Percentiles rank a stretch among this genome's conserved stretches.
Conservation (phyloP, 2,329 filamentous ascomycete species). For the Scedosporium aurantiacum region DNA sequence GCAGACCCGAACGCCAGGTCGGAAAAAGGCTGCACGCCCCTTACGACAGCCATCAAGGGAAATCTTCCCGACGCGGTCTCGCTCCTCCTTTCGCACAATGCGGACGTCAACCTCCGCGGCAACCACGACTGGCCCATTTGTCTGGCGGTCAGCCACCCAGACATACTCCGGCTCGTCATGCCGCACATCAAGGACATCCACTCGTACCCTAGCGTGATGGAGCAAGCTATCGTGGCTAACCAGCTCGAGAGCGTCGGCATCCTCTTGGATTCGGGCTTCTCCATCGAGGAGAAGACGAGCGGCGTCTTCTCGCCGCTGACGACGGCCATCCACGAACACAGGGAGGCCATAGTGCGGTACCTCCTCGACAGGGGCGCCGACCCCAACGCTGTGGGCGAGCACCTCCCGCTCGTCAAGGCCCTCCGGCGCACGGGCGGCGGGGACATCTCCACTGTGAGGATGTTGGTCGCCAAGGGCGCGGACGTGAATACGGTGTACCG, state of each 20-base stretch:
- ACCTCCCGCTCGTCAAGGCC: slow-evolving; percentile 60
- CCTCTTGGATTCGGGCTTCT: slow-evolving; percentile 52
- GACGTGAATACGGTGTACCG: slow-evolving; percentile 59
- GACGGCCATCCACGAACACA: slow-evolving; percentile 53
- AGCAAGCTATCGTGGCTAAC: slow-evolving; percentile 56
- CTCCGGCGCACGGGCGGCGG: slow-evolving; percentile 45
- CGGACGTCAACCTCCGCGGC: slow-evolving; percentile 51
- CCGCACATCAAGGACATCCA: slow-evolving; percentile 45
- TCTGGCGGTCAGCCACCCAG: slow-evolving; percentile 54
- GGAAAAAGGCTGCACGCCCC: slow-evolving; percentile 45
- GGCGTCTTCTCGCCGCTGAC: slow-evolving; percentile 62
- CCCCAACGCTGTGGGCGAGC: slow-evolving; percentile 57
- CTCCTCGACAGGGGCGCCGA: slow-evolving; percentile 53
- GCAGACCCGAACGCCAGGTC: slow-evolving; percentile 50
- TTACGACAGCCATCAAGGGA: slow-evolving; percentile 56
- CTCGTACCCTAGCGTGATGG: slow-evolving; percentile 55
- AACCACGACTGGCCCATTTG: slow-evolving; percentile 57
- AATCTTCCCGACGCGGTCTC: slow-evolving; percentile 49
- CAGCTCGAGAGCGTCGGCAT: slow-evolving; percentile 57
- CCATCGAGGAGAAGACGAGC: slow-evolving; percentile 60
- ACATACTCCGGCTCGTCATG: slow-evolving; percentile 48
- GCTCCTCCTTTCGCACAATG: slow-evolving; percentile 44
- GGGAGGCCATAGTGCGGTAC: slow-evolving; percentile 48
- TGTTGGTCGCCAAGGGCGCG: slow-evolving; percentile 51
- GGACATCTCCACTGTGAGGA: slow-evolving; percentile 49